phyloP scores from a whole-genome alignment of 2,329 filamentous ascomycete genomes.

The Uncinocarpus reesii region DNA sequence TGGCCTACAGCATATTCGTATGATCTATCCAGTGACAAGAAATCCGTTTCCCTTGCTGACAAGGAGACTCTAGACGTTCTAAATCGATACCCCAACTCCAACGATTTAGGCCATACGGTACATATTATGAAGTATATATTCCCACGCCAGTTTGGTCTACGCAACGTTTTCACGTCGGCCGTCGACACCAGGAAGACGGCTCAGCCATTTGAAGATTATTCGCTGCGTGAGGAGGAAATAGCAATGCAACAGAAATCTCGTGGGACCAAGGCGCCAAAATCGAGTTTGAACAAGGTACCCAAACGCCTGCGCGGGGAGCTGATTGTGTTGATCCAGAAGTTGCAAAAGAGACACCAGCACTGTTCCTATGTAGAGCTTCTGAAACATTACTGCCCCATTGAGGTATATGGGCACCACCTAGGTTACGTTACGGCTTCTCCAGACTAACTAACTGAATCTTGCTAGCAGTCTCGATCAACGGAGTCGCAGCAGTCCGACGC shows the following conservation, averaged over 20 bases:
- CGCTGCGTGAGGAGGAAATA: slow-evolving; percentile 75
- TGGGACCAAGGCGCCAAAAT: background rate
- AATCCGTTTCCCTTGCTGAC: background rate
- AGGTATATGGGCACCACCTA: slow-evolving; percentile 27
- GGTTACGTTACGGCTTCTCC: background rate
- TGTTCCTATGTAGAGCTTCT: slow-evolving; percentile 76
- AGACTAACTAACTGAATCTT: background rate
- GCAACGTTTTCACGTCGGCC: slow-evolving; percentile 77
- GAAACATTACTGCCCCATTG: slow-evolving; percentile 64
- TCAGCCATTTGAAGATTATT: slow-evolving; percentile 75
- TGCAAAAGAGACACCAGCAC: slow-evolving; percentile 60
- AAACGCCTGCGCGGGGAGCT: slow-evolving; percentile 52
- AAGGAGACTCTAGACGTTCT: slow-evolving; percentile 56
- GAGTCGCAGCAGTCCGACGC: slow-evolving; percentile 14
- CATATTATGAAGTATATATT: slow-evolving; percentile 89
- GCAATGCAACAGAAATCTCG: slow-evolving; percentile 18
- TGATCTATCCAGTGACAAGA: slow-evolving; percentile 23
- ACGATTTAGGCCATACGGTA: slow-evolving; percentile 46
- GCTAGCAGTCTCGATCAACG: background rate
- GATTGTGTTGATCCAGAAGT: slow-evolving; percentile 50
- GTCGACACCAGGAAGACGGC: slow-evolving; percentile 56
- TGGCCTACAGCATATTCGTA: slow-evolving; percentile 74
- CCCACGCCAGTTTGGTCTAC: slow-evolving; percentile 75
- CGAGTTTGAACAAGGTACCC: slow-evolving; percentile 23
- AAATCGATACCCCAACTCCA: slow-evolving; percentile 52